Conservation (phyloP, 371 early-diverging fungal genomes). For the Choanephora cucurbitarum region DNA sequence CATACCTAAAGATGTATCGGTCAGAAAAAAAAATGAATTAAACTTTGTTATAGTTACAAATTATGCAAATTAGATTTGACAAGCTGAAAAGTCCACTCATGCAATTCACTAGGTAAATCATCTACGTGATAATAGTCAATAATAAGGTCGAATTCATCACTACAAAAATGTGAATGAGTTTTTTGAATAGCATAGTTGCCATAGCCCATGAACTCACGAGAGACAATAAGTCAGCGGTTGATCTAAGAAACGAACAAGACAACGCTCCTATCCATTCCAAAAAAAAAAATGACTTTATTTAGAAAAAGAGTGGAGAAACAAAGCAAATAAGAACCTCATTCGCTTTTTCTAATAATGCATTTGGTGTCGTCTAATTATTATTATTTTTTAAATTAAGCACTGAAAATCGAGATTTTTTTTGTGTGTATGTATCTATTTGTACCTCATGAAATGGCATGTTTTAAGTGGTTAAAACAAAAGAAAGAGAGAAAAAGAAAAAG, state of each 20-base stretch:
- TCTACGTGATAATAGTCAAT: constrained; percentile 50
- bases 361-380: constrained; percentile 4
- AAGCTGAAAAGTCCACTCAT: constrained; percentile 50
- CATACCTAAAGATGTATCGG: too few species aligned
- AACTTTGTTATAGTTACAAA: constrained; percentile 56
- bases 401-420: background rate
- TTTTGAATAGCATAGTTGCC: too few species aligned
- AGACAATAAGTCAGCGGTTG: constrained; percentile 27
- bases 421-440: background rate
- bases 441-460: constrained; percentile 29
- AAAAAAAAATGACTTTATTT: too few species aligned
- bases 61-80: constrained; percentile 58
- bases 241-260: constrained; percentile 32
- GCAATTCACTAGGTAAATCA: constrained; percentile 40
- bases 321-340: too few species aligned
- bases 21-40: too few species aligned
- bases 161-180: background rate
- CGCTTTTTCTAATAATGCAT: constrained; percentile 18
- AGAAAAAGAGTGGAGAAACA: background rate
- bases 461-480: constrained; percentile 12
- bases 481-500: background rate
- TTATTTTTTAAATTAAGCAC: background rate
- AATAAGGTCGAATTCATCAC: constrained; percentile 25
- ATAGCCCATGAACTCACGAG: constrained; percentile 2
- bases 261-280: too few species aligned